A percentile compares a stretch with the other conserved stretches of the same genome.
These are phyloP conservation scores for Trichocomaceae sp. DNA, from an alignment of 2,329 filamentous ascomycete genomes.

Conservation along the genomic window DNA sequence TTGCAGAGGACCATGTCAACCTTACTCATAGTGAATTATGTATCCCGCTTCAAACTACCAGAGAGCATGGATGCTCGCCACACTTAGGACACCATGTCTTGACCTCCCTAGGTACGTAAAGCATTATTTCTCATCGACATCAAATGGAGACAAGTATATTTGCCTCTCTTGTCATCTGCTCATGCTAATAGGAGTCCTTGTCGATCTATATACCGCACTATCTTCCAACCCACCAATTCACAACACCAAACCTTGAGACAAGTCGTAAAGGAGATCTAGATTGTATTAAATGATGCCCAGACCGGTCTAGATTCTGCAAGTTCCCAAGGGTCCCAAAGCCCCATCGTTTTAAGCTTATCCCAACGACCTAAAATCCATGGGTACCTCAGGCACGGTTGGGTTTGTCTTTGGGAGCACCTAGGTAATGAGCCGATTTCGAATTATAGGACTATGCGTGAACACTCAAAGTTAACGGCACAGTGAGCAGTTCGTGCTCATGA, in stretches of 20 bases:
- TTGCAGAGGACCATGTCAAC: neutral
- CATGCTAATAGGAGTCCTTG: no score
- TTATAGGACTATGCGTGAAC: neutral
- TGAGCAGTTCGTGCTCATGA: neutral
- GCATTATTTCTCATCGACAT: neutral
- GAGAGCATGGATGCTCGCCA: neutral
- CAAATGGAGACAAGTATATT: no score
- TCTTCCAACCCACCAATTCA: no score
- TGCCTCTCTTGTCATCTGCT: no score
- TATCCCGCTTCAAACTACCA: neutral
- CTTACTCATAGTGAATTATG: neutral
- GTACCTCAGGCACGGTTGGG: neutral
- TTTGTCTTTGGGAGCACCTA: neutral
- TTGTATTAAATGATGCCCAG: neutral
- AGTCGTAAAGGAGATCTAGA: neutral
- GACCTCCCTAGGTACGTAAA: neutral
- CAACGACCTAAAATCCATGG: neutral
- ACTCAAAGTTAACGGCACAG: neutral
- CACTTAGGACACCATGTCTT: no score
- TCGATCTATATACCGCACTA: no score
- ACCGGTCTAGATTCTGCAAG: neutral
- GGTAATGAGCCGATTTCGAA: neutral
- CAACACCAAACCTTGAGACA: no score
- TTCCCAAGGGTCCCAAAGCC: neutral
- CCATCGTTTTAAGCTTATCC: neutral